A percentile compares a stretch with the other conserved stretches of the same genome.
Evolutionary conservation across 1,284 basidiomycete species (phyloP).

Genomic region (Takashimella koratensis): DNA sequence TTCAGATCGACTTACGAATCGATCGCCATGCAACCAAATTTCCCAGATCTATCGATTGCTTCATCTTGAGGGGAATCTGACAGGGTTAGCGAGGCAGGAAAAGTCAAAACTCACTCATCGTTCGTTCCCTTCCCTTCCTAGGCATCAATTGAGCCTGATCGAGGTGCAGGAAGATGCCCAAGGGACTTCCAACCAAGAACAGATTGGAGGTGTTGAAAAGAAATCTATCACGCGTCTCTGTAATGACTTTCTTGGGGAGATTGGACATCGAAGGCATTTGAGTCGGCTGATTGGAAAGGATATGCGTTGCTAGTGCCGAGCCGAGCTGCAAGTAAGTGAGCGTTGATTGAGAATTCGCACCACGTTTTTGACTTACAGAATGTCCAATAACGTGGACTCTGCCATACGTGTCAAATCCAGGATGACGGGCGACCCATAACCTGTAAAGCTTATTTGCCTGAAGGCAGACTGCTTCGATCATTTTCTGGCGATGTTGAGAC

Average conservation of each 20-base stretch:
- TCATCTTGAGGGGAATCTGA: conserved; percentile 11
- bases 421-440: conserved; percentile 56
- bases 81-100: too few species aligned
- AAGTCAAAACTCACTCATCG: conserved; percentile 38
- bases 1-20: conserved; percentile 41
- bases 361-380: conserved; percentile 31
- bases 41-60: conserved; percentile 50
- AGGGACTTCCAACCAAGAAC: conserved; percentile 55
- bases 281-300: conserved; percentile 57
- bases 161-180: conserved; percentile 56
- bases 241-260: conserved; percentile 44
- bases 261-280: conserved; percentile 48
- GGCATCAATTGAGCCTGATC: conserved; percentile 56
- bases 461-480: conserved; percentile 54
- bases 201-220: conserved; percentile 54
- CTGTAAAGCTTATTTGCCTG: conserved; percentile 53
- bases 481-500: conserved; percentile 53
- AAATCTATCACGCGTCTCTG: conserved; percentile 43
- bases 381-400: conserved; percentile 51
- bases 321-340: conserved; percentile 46
- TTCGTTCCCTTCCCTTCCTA: conserved; percentile 52
- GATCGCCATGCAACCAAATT: conserved; percentile 55
- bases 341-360: neutral
- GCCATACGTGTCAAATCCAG: conserved; percentile 51
- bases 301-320: conserved; percentile 54